Base-by-base conservation (phyloP, 73 alveolate genomes). In the Breviolum minutum region DNA sequence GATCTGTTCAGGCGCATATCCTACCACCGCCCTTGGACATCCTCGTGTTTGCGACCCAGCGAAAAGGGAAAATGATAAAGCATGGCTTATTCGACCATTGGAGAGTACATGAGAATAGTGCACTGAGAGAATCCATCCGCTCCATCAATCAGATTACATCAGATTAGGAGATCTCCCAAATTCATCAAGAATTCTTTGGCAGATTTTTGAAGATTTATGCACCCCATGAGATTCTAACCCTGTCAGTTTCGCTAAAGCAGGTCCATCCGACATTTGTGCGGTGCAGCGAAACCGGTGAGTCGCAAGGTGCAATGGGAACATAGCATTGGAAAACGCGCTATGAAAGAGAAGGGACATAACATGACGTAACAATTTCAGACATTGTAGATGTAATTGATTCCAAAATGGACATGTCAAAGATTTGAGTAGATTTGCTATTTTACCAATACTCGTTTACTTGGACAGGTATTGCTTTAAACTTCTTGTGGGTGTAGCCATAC, bases 1-100 rank as follows among this genome's bases (percentile, higher is more conserved):
- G 8, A 29, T 79, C 8, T 79, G 27, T 5, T 32, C 74, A 86
- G 94, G 94, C 94, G 62, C 94, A 86, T n/a, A 86, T 86, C 63
- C 48, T 86, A 79, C 94, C 94, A 0, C 94, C 94, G 0, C 94
- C 94, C 81, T 27, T 86, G 77, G 94, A 86, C 79, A 86, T 86
- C 63, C 79, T 86, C 62, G 94, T 86, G 94, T 63, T 76, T 16
- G 30, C 16, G 71, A 19, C 90, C 17, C 90, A 81, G 90, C 20
- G 64, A 11, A 2, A 3, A 40, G 54, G 54, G 54, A 40, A 40
- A 40, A 40, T 40, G 54, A 40, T 40, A 40, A 40, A 40, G 3
- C 54, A 3, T 40, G 54, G 5, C 54, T 40, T 40, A 40, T 40
- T 40, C 54, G 54, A 40, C 54, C 54, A 40, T 40, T 40, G 54